A percentile compares a stretch with the other conserved stretches of the same genome.
These are phyloP conservation scores for Colletotrichum cuscutae DNA, from an alignment of 2,329 filamentous ascomycete genomes.

Conservation along the genomic window DNA sequence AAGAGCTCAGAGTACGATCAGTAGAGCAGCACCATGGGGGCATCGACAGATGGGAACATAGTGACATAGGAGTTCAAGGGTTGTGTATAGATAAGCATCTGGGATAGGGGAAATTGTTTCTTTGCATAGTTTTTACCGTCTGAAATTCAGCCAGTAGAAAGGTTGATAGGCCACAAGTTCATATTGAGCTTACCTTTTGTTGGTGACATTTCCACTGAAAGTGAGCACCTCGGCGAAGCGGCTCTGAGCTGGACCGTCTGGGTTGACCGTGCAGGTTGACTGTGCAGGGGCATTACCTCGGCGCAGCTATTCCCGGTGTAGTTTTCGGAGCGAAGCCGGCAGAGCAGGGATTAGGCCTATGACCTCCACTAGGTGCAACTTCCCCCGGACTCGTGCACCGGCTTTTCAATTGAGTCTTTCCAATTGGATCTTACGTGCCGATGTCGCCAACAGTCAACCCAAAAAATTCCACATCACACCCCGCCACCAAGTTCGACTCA, in stretches of 20 bases:
- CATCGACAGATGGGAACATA: neutral
- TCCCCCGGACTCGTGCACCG: conserved; percentile 28
- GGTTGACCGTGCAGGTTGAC: neutral
- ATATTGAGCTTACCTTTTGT: too few relatives aligned
- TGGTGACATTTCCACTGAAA: neutral
- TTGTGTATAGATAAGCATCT: conserved; percentile 28
- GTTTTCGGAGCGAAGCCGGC: conserved; percentile 28
- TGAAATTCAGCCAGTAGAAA: neutral
- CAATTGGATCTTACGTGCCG: conserved; percentile 31
- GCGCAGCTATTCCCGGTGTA: neutral
- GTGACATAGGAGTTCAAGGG: conserved; percentile 26
- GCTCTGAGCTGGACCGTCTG: neutral
- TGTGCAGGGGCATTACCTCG: conserved; percentile 18
- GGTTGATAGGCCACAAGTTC: neutral
- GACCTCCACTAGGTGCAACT: conserved; percentile 22
- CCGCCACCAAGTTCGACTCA: conserved; percentile 29
- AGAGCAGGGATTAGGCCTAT: conserved; percentile 18
- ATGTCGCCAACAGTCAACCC: conserved; percentile 37
- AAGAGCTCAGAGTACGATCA: conserved; percentile 32
- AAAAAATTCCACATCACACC: conserved; percentile 31
- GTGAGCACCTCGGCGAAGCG: neutral
- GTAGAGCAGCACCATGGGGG: conserved; percentile 11
- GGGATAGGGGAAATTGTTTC: conserved; percentile 16
- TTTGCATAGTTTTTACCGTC: neutral
- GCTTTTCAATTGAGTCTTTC: neutral